Base-by-base conservation (phyloP, 441 rosid species). In the Oxalis stricta region DNA sequence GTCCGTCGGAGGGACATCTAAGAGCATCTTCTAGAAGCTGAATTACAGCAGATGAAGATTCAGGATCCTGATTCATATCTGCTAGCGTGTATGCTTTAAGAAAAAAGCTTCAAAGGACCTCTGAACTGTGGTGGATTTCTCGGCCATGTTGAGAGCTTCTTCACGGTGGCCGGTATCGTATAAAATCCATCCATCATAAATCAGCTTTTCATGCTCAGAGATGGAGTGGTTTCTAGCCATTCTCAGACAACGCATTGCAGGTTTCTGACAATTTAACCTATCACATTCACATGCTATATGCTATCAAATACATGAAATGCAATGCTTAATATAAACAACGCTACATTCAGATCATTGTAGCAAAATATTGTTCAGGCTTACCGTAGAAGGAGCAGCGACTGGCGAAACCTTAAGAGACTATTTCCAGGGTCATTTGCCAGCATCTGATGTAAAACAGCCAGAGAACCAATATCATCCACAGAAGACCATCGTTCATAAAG, bases 151-250 rank as follows among this genome's bases (percentile, higher is more conserved):
- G 22, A 81, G 75, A 18, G 85, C 82, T 67, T 77, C 79, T 36
- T 68, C 79, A 2, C 60, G 71, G 44, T 81, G 60, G 15, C 83
- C 76, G 49, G 65, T 70, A 63, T 81, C 91, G 2, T 75, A 81
- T 39, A 77, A 44, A 40, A 81, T 70, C 91, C 91, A 81, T 12
- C 85, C 91, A 53, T 81, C 83, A 12, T 81, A 81, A 13, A 81
- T 70, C 35, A 77, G 56, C 58, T 60, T 70, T 55, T 81, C 85
- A 2, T 71, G 73, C 59, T 72, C 72, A 20, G 64, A 70, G 43
- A 41, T 37, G 10, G 91, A 69, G 41, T 53, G 46, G 59, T 72
- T 80, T 59, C 65, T 57, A 1, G 91, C 91, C 60, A 66, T 40
- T 15, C 91, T 59, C 60, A 81, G 51, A 44, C 72, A 64, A 14